Conservation (phyloP, 768 basidiomycete genomes). For the Boletus reticuloceps region DNA sequence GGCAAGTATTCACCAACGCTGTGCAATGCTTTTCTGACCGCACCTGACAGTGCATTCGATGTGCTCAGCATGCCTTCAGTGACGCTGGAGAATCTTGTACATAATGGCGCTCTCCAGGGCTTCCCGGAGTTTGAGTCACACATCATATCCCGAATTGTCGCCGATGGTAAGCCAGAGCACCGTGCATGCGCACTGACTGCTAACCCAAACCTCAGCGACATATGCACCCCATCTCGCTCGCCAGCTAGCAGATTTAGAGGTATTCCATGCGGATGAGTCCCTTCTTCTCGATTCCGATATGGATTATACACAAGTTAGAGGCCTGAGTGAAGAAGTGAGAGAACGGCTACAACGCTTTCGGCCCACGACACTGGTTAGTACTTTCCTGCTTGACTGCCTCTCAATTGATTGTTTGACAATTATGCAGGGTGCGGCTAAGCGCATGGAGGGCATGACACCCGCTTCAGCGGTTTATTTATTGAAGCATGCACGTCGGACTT, state of each 20-base stretch:
- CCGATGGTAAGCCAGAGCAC: constrained; percentile 54
- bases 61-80: constrained; percentile 62
- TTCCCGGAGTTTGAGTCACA: constrained; percentile 48
- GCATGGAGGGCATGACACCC: constrained; percentile 94
- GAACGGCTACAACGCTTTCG: constrained; percentile 58
- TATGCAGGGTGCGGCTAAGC: constrained; percentile 82
- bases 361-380: constrained; percentile 64
- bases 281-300: constrained; percentile 65
- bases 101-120: constrained; percentile 39
- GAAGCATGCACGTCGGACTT: constrained; percentile 51
- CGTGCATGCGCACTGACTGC: background rate
- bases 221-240: constrained; percentile 64
- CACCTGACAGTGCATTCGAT: constrained; percentile 62
- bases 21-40: background rate
- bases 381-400: background rate
- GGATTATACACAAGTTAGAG: constrained; percentile 63
- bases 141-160: constrained; percentile 59
- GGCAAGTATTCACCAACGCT: constrained; percentile 27
- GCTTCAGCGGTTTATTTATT: constrained; percentile 66
- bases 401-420: background rate
- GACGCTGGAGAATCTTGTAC: constrained; percentile 39
- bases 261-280: constrained; percentile 75
- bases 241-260: constrained; percentile 71
- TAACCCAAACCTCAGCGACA: constrained; percentile 40
- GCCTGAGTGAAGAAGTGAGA: constrained; percentile 74